Evolutionary conservation across 352 stramenopile genomes (phyloP).

Genomic region (Globisporangium heterothallicum): DNA sequence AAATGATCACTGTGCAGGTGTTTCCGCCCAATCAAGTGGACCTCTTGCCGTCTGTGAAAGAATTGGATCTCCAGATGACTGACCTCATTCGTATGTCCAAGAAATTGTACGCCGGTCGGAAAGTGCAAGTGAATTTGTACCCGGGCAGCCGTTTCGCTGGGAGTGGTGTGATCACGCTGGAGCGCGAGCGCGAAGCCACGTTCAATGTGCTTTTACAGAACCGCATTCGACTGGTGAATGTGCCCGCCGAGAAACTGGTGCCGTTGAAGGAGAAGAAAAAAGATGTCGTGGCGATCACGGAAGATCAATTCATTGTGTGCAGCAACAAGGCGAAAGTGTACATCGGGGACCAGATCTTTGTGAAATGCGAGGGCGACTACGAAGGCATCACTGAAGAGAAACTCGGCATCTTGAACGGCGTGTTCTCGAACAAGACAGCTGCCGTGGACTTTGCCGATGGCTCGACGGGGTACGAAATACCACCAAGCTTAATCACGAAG

Average conservation of each 20-base stretch:
- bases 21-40: slow-evolving; percentile 36
- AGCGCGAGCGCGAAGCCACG: slow-evolving; percentile 24
- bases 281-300: slow-evolving; percentile 44
- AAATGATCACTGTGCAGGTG: slow-evolving; percentile 55
- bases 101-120: slow-evolving; percentile 54
- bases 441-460: slow-evolving; percentile 74
- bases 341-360: slow-evolving; percentile 75
- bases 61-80: slow-evolving; percentile 46
- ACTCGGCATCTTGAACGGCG: slow-evolving; percentile 58
- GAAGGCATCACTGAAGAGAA: slow-evolving; percentile 55
- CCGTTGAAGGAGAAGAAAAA: slow-evolving; percentile 64
- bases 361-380: slow-evolving; percentile 53
- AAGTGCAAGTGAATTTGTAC: slow-evolving; percentile 71
- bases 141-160: slow-evolving; percentile 63
- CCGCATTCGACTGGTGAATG: slow-evolving; percentile 63
- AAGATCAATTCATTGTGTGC: slow-evolving; percentile 69
- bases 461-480: slow-evolving; percentile 64
- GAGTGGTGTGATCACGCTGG: slow-evolving; percentile 52
- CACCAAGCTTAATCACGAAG: slow-evolving; percentile 52
- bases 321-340: slow-evolving; percentile 55
- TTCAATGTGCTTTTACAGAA: slow-evolving; percentile 68
- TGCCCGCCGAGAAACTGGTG: slow-evolving; percentile 52
- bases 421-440: slow-evolving; percentile 73
- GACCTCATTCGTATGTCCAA: slow-evolving; percentile 39
- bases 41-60: slow-evolving; percentile 49